Base-by-base conservation (phyloP, 2,329 filamentous ascomycete genomes). In the Penicillium occitanis region DNA sequence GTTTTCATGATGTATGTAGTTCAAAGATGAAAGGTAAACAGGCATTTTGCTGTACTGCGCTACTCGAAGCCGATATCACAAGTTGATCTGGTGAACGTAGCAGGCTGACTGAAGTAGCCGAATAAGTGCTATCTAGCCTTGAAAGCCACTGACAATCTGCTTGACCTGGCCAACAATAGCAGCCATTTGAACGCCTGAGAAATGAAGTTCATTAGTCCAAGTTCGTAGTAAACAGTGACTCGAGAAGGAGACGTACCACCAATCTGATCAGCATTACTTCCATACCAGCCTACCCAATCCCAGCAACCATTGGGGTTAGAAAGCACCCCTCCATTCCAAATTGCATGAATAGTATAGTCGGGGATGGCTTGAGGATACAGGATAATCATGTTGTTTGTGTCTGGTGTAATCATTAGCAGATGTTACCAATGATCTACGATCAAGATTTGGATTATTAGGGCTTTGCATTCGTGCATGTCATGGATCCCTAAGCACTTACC, bases 241-340 rank as follows among this genome's bases (percentile, higher is more conserved):
- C 17, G 17, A 22, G 4, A 25, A 44, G 17, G 44, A 51, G 5
- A 62, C 60, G 10, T 51, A 62, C 60, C 60, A 22, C 60, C 58
- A 42, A 55, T 67, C 25, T 70, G 69, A 28, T 70, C 68, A 5
- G 67, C 63, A 63, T 70, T 68, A 3, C 11, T 22, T 17, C 68
- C 67, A 51, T 68, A 69, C 63, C 66, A 68, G n/a, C 67, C 68
- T 2, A 69, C 61, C 65, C 66, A 69, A 40, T 68, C 65, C 68
- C 69, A 69, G 53, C 68, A 70, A 6, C 58, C 65, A 35, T 68
- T 68, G 8, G 64, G 64, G n/a, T 68, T 69, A 10, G 59, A 58
- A 51, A 68, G 44, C 42, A 68, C 3, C 8, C 33, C 53, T 10
- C 68, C 69, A 8, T 59, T 50, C 68, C 63, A 68, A 22, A 69